A percentile compares a stretch with the other conserved stretches of the same genome.
phyloP scores from a whole-genome alignment of 2,329 filamentous ascomycete species.

The Cercospora zeae-maydis region DNA sequence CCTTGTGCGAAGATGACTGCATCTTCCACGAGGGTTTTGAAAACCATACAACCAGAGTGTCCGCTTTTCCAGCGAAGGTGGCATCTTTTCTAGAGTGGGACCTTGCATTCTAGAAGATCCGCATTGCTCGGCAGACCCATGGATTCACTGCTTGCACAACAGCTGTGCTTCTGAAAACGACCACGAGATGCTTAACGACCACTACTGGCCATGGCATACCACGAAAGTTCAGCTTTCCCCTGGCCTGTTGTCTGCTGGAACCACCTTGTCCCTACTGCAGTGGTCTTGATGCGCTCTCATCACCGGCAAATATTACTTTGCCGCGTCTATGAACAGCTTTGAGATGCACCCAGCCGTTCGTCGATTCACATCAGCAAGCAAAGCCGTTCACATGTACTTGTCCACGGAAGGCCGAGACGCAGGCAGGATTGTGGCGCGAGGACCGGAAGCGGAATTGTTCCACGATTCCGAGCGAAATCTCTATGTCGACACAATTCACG shows the following conservation, averaged over 20 bases:
- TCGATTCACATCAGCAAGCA: neutral
- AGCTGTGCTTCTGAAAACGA: neutral
- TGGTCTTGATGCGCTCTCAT: neutral
- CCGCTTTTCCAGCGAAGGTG: too few species aligned
- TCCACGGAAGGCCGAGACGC: neutral
- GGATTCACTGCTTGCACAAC: neutral
- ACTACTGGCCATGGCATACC: neutral
- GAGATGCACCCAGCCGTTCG: neutral
- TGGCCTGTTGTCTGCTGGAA: neutral
- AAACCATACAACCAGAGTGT: neutral
- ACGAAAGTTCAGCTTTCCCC: too few species aligned
- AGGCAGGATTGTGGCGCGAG: neutral
- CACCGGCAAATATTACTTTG: neutral
- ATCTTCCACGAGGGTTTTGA: neutral
- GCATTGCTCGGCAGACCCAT: neutral
- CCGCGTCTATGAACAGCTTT: neutral
- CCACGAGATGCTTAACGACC: neutral
- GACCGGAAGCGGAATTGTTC: conserved; percentile 2
- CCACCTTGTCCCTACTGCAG: neutral
- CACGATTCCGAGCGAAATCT: conserved; percentile 1
- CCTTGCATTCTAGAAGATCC: too few species aligned
- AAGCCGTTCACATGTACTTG: neutral
- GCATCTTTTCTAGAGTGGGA: too few species aligned
- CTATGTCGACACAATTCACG: neutral
- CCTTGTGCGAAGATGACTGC: neutral